These are phyloP conservation scores for Anthoceros angustus DNA, from an alignment of 225 moss, liverwort and hornwort species.

Conservation along the genomic window DNA sequence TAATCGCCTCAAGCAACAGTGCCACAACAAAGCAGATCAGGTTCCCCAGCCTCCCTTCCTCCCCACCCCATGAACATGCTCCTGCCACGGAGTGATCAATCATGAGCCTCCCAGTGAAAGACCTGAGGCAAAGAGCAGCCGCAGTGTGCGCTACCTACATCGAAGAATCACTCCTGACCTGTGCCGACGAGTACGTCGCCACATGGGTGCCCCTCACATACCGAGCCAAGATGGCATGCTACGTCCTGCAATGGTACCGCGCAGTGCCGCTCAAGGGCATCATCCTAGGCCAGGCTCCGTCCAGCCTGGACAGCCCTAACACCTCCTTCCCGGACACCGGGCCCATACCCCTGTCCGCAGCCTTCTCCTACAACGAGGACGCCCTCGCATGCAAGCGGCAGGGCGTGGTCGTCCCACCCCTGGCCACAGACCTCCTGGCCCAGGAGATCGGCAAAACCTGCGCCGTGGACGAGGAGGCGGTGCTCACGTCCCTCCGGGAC, in stretches of 20 bases:
- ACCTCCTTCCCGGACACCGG: not conserved
- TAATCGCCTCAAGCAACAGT: too few species aligned
- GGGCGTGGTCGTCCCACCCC: not conserved
- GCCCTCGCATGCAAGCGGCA: not conserved
- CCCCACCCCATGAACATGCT: not conserved
- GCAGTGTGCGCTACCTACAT: not conserved
- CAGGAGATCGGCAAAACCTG: not conserved
- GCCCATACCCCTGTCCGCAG: not conserved
- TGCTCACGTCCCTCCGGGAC: not conserved
- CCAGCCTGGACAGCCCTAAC: not conserved
- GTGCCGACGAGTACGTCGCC: not conserved
- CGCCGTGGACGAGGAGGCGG: slow-evolving; percentile 1
- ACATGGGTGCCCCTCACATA: not conserved
- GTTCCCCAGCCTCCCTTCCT: too few species aligned
- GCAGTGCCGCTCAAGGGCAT: not conserved
- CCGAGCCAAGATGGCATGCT: not conserved
- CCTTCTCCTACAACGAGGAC: slow-evolving; percentile 2
- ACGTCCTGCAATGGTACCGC: slow-evolving; percentile 3
- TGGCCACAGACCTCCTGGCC: slow-evolving; percentile 3
- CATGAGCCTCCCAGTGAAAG: not conserved
- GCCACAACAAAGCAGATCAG: too few species aligned
- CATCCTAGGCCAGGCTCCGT: slow-evolving; percentile 1
- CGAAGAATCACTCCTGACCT: not conserved
- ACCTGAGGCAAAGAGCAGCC: not conserved
- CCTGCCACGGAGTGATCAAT: not conserved